These are phyloP conservation scores for Nemania diffusa DNA, from an alignment of 2,329 filamentous ascomycete species.

Conservation along the genomic window DNA sequence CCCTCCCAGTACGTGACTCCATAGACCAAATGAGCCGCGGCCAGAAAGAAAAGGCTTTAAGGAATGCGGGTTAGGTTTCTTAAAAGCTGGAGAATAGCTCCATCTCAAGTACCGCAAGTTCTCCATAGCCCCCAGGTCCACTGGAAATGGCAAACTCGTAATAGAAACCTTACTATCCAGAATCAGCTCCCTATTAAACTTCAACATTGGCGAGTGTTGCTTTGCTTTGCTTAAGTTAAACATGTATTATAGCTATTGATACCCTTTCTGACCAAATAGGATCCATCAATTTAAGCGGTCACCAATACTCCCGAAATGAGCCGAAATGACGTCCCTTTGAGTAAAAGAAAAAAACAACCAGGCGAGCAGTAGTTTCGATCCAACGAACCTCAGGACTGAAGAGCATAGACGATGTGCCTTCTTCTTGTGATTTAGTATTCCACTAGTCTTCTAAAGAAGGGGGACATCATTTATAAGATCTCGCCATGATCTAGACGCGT, in stretches of 20 bases:
- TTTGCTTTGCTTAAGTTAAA: background rate
- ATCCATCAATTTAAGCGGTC: background rate
- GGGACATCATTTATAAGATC: background rate
- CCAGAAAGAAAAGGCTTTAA: background rate
- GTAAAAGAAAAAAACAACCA: background rate
- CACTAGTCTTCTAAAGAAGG: background rate
- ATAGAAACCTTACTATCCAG: background rate
- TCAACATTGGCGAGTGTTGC: conserved; percentile 4
- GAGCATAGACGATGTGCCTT: background rate
- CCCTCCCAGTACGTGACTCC: conserved; percentile 16
- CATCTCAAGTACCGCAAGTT: conserved; percentile 14
- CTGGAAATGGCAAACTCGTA: conserved; percentile 7
- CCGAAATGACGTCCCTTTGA: background rate
- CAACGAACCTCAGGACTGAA: background rate
- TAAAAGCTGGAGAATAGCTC: conserved; percentile 19
- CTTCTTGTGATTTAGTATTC: background rate
- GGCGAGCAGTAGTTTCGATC: background rate
- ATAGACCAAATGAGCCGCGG: conserved; percentile 9
- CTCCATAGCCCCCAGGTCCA: conserved; percentile 25
- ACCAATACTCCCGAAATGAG: background rate
- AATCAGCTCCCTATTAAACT: background rate
- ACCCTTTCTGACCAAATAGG: background rate
- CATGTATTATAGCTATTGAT: background rate
- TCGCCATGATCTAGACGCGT: background rate
- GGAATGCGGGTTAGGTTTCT: conserved; percentile 14